Evolutionary conservation across 768 basidiomycete genomes (phyloP), one percentile per base, ranked within the genome.

Genomic region (Infundibulicybe gibba): DNA sequence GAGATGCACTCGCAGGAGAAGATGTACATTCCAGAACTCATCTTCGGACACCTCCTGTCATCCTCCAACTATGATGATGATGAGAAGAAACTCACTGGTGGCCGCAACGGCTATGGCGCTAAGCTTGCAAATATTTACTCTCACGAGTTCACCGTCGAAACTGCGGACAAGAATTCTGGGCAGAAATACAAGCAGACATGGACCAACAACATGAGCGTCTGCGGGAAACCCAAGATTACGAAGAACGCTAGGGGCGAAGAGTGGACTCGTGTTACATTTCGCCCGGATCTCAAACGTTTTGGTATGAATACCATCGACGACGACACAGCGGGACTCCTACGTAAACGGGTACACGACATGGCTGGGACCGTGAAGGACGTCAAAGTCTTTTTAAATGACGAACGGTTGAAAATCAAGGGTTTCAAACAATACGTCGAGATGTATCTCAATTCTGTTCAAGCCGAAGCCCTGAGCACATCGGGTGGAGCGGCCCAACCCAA

Each of bases 111-210:
- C 60, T 98, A 92, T 59, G 97, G 97, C 57, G 97, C 97, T 44
- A 99, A 99, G 63, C 78, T 99, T 35, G 88, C 97, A 44, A 98
- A 99, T 69, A 97, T 97, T 54, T 99, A 98, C 71, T 99, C 97
- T 2, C 85, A 79, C 52, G 89, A 95, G 63, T 99, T 99, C 68
- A 92, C 85, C 9, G 77, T 99, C 57, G 97, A 99, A 56, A 99
- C 97, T 2, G 94, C 93, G 2, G 90, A 94, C 70, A 90, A 85
- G 69, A 84, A 84, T 45, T 76, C 82, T 1, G 66, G 74, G 42
- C 87, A 92, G 69, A 97, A 95, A 69, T 99, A 94, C 70, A 89
- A 88, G 58, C 97, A 98, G 69, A 88, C 85, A 0, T 99, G 93
- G 85, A 84, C 84, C 33, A 75, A 90, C 48, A 97, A 98, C 70